Percentiles rank a stretch among this genome's conserved stretches.
phyloP scores from a whole-genome alignment of 805 yeast genomes.

The Lipomyces yamadae region DNA sequence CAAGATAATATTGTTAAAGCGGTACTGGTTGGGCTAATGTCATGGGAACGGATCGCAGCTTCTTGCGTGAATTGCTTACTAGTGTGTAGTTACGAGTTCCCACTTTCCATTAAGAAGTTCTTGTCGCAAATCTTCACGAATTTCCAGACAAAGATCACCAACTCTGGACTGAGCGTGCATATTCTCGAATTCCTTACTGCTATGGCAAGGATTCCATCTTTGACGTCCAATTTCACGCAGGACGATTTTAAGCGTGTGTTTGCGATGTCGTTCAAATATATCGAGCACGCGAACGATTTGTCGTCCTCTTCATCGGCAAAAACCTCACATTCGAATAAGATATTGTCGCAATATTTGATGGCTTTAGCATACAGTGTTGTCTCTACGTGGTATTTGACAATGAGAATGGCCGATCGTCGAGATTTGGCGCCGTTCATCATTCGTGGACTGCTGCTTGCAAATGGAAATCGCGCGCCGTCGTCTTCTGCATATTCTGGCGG shows the following conservation, averaged over 20 bases:
- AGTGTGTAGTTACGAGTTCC: conserved; percentile 80
- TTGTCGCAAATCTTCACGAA: conserved; percentile 63
- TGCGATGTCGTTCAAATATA: conserved; percentile 80
- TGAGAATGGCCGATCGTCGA: conserved; percentile 62
- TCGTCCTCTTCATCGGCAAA: conserved; percentile 36
- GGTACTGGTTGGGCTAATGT: conserved; percentile 62
- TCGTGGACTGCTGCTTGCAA: conserved; percentile 57
- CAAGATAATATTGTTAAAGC: conserved; percentile 68
- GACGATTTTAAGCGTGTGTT: conserved; percentile 81
- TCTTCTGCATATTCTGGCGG: conserved; percentile 34
- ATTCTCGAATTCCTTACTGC: conserved; percentile 75
- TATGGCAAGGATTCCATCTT: conserved; percentile 64
- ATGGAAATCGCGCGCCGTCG: conserved; percentile 43
- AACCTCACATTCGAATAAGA: conserved; percentile 41
- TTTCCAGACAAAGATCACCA: conserved; percentile 74
- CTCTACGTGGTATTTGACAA: conserved; percentile 70
- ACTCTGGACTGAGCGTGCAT: conserved; percentile 69
- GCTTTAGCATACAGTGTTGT: conserved; percentile 71
- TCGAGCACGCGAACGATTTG: conserved; percentile 68
- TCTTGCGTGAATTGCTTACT: conserved; percentile 78
- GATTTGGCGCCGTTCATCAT: conserved; percentile 66
- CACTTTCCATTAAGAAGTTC: conserved; percentile 70
- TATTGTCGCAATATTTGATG: conserved; percentile 63
- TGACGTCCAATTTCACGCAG: conserved; percentile 71
- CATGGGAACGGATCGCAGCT: conserved; percentile 79